These are phyloP conservation scores for Paratrypanosoma confusum DNA, from an alignment of 208 protist genomes.

Conservation along the genomic window DNA sequence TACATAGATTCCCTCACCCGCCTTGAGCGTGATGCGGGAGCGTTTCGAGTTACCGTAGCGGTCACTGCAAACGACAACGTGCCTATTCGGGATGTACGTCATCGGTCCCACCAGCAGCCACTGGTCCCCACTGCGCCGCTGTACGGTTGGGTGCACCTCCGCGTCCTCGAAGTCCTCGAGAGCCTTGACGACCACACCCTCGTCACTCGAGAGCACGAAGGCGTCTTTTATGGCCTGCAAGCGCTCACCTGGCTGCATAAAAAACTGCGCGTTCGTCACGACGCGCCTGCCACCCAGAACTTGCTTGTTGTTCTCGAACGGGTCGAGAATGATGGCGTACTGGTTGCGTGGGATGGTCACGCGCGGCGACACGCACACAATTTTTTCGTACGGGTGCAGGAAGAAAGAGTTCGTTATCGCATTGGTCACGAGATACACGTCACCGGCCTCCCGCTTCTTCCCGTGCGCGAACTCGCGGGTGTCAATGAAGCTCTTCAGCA, in stretches of 20 bases:
- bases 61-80: conserved; percentile 32
- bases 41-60: conserved; percentile 26
- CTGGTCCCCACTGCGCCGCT: conserved; percentile 61
- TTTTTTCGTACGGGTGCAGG: conserved; percentile 89
- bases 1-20: conserved; percentile 78
- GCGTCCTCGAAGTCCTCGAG: conserved; percentile 53
- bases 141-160: conserved; percentile 11
- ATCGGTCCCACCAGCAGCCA: conserved; percentile 87
- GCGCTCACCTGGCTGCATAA: conserved; percentile 66
- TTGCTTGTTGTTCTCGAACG: conserved; percentile 16
- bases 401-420: conserved; percentile 70
- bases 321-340: conserved; percentile 23
- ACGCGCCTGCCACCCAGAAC: conserved; percentile 42
- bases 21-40: conserved; percentile 33
- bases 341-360: conserved; percentile 26
- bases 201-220: conserved; percentile 63
- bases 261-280: conserved; percentile 71
- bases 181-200: conserved; percentile 77
- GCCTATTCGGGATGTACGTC: conserved; percentile 50
- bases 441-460: conserved; percentile 41
- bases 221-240: conserved; percentile 49
- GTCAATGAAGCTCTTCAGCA: conserved; percentile 77
- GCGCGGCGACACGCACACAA: conserved; percentile 51
- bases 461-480: conserved; percentile 49
- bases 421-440: conserved; percentile 78